Evolutionary conservation across 2,329 filamentous ascomycete genomes (phyloP), one percentile per base, ranked within the genome.

Genomic region (Aureobasidium namibiae): DNA sequence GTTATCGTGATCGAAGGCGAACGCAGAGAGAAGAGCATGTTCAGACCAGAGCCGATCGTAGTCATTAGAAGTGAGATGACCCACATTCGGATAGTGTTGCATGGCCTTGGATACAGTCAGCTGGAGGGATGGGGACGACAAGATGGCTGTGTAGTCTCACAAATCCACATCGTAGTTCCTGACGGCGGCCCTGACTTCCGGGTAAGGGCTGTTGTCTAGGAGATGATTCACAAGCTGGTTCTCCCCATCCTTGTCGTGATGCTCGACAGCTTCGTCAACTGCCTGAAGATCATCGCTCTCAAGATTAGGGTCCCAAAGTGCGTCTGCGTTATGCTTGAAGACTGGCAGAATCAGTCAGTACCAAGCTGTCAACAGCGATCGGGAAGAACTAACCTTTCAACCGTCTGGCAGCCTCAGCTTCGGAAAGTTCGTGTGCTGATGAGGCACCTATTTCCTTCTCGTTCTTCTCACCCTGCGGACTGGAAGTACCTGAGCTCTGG

Each of bases 11-110:
- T 69, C 29, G 53, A 57, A 8, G 53, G 53, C 14, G 53, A 57
- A 38, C 53, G 53, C 70, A 94, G 78, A 44, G 89, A 92, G 76
- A 94, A 95, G 75, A 94, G 92, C 44, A 94, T 75, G 72, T 92
- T 94, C 36, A 60, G 34, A 26, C 38, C 80, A 1, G 82, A 83
- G 16, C 82, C 83, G 61, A 85, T 67, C 0, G 82, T 85, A 60
- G 82, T 82, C 36, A 86, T 76, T 9, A 85, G 6, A 65, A 85
- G 61, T 34, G 82, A 83, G 61, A 86, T 82, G 6, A 75, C 72
- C 83, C 83, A 86, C 31, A 82, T 82, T 39, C 83, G 81, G 60
- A 86, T 74, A 21, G 83, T 86, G 68, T 85, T 86, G 64, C 77
- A 78, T 29, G 82, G 80, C 2, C 48, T 52, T n/a, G 5, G 1